A percentile compares a stretch with the other conserved stretches of the same genome.
phyloP scores from a whole-genome alignment of 495 filamentous ascomycete species.

The Eremomyces bilateralis region DNA sequence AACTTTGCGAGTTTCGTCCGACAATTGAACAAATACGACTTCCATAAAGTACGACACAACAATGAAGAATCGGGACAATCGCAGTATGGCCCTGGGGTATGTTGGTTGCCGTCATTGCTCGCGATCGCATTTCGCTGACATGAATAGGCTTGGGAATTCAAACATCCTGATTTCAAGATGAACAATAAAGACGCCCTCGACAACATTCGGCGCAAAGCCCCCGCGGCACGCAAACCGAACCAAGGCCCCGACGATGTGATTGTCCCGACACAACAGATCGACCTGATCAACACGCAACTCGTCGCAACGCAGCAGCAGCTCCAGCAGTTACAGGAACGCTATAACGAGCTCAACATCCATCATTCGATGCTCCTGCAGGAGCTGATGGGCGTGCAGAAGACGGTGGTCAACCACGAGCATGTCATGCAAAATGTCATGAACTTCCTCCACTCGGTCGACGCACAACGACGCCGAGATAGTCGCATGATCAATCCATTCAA shows the following conservation, averaged over 20 bases:
- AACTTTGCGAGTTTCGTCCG: slow-evolving; percentile 98
- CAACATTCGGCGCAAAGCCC: slow-evolving; percentile 90
- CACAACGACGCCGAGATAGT: slow-evolving; percentile 40
- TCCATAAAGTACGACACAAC: slow-evolving; percentile 96
- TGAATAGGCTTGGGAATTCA: slow-evolving; percentile 83
- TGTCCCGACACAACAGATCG: slow-evolving; percentile 69
- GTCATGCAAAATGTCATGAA: slow-evolving; percentile 57
- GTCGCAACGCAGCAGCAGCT: slow-evolving; percentile 83
- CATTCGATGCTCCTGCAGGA: slow-evolving; percentile 78
- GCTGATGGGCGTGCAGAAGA: slow-evolving; percentile 70
- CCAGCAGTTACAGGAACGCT: slow-evolving; percentile 62
- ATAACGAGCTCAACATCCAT: slow-evolving; percentile 64
- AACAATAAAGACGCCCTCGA: slow-evolving; percentile 94
- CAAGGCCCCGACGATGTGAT: slow-evolving; percentile 38
- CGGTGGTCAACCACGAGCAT: slow-evolving; percentile 61
- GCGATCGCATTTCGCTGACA: slow-evolving; percentile 1
- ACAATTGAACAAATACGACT: slow-evolving; percentile 98
- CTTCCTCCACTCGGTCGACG: slow-evolving; percentile 43
- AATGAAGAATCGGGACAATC: slow-evolving; percentile 83
- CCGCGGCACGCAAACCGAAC: slow-evolving; percentile 63
- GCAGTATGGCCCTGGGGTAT: slow-evolving; percentile 76
- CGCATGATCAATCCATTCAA: slow-evolving; percentile 28
- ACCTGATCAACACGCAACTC: slow-evolving; percentile 69
- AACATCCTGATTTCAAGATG: slow-evolving; percentile 86
- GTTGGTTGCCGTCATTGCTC: slow-evolving; percentile 10